A percentile compares a stretch with the other conserved stretches of the same genome.
Evolutionary conservation across 2,329 filamentous ascomycete genomes (phyloP).

Genomic region (Diaporthe destruens): DNA sequence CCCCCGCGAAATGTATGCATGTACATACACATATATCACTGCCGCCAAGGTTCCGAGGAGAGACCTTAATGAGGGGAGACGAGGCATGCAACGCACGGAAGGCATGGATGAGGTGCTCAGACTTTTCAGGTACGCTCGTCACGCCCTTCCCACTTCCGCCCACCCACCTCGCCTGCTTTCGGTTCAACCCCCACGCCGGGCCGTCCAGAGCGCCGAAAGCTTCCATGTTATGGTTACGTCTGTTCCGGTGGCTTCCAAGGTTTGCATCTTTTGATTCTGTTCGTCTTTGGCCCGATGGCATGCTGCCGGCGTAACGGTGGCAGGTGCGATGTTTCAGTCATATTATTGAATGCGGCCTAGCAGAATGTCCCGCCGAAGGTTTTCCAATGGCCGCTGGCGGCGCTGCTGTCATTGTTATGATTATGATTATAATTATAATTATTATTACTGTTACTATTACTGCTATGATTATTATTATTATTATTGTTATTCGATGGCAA

Average conservation of each 20-base stretch:
- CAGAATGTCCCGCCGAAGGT: neutral
- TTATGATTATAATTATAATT: no score
- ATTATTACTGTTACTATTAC: no score
- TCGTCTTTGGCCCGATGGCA: neutral
- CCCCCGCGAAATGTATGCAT: no score
- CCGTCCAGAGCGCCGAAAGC: slow-evolving; percentile 12
- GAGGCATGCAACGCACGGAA: no score
- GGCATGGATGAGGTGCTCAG: neutral
- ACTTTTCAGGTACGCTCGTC: slow-evolving; percentile 20
- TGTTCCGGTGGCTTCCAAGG: neutral
- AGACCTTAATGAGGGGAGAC: neutral
- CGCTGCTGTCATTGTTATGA: no score
- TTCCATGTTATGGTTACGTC: neutral
- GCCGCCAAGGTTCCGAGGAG: neutral
- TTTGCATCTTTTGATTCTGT: neutral
- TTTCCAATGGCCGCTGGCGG: neutral
- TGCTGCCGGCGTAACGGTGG: neutral
- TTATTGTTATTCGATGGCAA: neutral
- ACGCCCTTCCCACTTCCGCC: neutral
- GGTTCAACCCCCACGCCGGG: neutral
- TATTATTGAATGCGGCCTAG: neutral
- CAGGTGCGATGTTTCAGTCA: slow-evolving; percentile 9
- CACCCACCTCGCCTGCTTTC: neutral
- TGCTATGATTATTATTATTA: no score
- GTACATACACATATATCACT: neutral